phyloP scores from a whole-genome alignment of 176 grass and related monocot genomes.

The Otatea glauca region DNA sequence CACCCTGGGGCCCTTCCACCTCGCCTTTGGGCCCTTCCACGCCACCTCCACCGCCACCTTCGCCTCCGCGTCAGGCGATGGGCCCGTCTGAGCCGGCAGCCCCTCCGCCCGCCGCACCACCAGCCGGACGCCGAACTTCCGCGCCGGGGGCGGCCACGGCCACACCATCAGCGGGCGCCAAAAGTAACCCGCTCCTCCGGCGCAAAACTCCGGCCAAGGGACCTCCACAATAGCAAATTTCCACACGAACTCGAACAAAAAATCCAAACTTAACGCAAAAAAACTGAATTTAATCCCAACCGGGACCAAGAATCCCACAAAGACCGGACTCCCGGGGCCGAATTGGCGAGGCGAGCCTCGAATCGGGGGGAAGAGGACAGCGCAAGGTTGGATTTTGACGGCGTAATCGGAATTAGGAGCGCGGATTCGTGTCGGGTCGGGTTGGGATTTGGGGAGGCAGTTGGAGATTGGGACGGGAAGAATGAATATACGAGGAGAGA shows the following conservation, averaged over 20 bases:
- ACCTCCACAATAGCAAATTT: not conserved
- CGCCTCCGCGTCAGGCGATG: conserved; percentile 25
- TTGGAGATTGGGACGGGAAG: conserved; percentile 51
- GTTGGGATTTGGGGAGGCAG: conserved; percentile 47
- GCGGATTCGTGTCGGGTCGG: conserved; percentile 39
- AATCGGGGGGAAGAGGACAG: conserved; percentile 5
- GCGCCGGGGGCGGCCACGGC: conserved; percentile 74
- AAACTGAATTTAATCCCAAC: not conserved
- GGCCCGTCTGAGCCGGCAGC: not conserved
- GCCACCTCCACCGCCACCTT: conserved; percentile 47
- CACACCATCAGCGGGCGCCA: conserved; percentile 56
- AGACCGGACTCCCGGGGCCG: not conserved
- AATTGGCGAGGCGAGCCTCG: conserved; percentile 23
- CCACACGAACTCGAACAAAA: not conserved
- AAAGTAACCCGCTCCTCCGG: conserved; percentile 3
- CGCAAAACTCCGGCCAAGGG: not conserved
- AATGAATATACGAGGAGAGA: conserved; percentile 60
- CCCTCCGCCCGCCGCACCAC: conserved; percentile 72
- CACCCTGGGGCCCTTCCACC: conserved; percentile 78
- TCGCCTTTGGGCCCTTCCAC: conserved; percentile 53
- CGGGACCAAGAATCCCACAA: conserved; percentile 5
- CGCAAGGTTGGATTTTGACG: conserved; percentile 39
- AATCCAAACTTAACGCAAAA: conserved; percentile 4
- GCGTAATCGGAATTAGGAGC: conserved; percentile 8
- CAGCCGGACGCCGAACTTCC: conserved; percentile 65